These are phyloP conservation scores for Ophiognomonia clavigignenti-juglandacearum DNA, from an alignment of 2,329 filamentous ascomycete genomes.

Conservation along the genomic window DNA sequence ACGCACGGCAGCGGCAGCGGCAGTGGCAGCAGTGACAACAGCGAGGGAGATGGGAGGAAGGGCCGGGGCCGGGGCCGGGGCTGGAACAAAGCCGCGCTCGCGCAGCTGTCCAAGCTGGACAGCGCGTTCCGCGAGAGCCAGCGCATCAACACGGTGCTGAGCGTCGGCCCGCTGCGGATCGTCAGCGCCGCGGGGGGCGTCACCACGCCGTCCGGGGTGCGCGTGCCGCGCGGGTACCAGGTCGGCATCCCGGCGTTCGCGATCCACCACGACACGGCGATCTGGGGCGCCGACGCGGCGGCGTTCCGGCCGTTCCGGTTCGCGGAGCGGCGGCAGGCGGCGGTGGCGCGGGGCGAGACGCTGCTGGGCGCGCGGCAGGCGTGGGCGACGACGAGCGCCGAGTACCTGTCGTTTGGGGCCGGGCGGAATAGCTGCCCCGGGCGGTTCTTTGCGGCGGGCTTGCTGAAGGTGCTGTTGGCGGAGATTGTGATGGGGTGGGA, in stretches of 20 bases:
- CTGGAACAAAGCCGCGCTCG: conserved; percentile 32
- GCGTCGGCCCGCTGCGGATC: conserved; percentile 30
- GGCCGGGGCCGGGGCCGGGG: too few species aligned
- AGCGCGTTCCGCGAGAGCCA: conserved; percentile 36
- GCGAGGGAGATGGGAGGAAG: too few species aligned
- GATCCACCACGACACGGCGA: conserved; percentile 28
- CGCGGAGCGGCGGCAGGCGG: conserved; percentile 5
- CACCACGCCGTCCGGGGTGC: conserved; percentile 28
- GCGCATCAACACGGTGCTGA: conserved; percentile 33
- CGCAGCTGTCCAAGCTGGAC: conserved; percentile 32
- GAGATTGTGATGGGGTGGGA: conserved; percentile 23
- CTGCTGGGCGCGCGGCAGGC: conserved; percentile 19
- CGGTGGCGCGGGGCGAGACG: conserved; percentile 3
- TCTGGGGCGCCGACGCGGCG: conserved; percentile 25
- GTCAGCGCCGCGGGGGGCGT: conserved; percentile 28
- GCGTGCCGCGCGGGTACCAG: conserved; percentile 29
- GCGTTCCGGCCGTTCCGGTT: conserved; percentile 35
- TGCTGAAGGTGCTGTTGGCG: conserved; percentile 30
- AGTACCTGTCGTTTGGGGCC: conserved; percentile 31
- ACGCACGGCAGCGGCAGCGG: background rate
- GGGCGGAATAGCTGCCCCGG: conserved; percentile 35
- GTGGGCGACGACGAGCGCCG: conserved; percentile 26
- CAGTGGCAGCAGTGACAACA: too few species aligned
- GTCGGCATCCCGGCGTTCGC: conserved; percentile 32
- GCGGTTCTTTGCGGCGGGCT: conserved; percentile 32